These are phyloP conservation scores for Rhodocollybia butyracea DNA, from an alignment of 768 basidiomycete species.

Conservation along the genomic window DNA sequence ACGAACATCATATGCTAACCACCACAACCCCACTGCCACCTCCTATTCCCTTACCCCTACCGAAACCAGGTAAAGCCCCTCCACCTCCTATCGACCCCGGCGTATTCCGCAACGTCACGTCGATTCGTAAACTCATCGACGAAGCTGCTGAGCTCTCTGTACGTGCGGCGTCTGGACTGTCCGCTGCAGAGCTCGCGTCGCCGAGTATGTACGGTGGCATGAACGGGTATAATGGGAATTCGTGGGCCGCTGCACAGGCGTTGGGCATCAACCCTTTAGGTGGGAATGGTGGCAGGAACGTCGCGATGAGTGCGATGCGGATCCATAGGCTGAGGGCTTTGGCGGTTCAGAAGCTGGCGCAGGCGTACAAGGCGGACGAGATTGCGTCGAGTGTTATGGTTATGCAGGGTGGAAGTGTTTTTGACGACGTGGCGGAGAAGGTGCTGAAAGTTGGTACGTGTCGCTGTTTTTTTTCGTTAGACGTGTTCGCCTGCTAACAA, in stretches of 20 bases:
- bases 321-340: conserved; percentile 76
- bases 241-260: conserved; percentile 64
- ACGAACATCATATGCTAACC: conserved; percentile 8
- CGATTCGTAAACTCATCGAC: conserved; percentile 80
- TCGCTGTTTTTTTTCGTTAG: not conserved
- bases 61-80: conserved; percentile 61
- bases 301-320: conserved; percentile 82
- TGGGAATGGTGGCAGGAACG: conserved; percentile 50
- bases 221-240: conserved; percentile 32
- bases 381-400: conserved; percentile 93
- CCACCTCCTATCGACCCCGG: conserved; percentile 91
- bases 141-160: conserved; percentile 88
- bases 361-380: conserved; percentile 84
- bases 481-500: not conserved
- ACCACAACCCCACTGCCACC: conserved; percentile 32
- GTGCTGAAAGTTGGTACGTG: conserved; percentile 67
- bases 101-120: conserved; percentile 72
- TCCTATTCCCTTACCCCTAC: conserved; percentile 47
- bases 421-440: conserved; percentile 88
- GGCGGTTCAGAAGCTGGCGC: conserved; percentile 83
- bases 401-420: conserved; percentile 91
- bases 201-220: conserved; percentile 19
- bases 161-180: conserved; percentile 81
- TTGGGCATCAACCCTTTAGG: conserved; percentile 61
- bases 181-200: conserved; percentile 68